phyloP scores from a whole-genome alignment of 805 yeast genomes.

The Candida arabinofermentans region DNA sequence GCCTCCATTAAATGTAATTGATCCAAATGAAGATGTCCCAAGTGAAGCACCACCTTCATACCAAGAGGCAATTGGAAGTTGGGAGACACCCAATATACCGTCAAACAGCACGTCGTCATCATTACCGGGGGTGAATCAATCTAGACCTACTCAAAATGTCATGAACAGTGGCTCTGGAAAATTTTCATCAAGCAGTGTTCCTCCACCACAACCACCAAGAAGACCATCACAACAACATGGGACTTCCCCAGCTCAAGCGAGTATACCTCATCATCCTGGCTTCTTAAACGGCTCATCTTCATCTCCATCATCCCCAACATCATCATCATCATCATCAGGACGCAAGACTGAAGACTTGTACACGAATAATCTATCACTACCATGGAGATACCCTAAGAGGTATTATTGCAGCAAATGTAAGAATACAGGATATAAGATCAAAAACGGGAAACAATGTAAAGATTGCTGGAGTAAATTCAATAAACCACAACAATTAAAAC shows the following conservation, averaged over 20 bases:
- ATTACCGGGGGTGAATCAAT: too few relatives aligned
- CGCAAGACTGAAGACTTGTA: slow-evolving; percentile 30
- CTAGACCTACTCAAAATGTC: too few relatives aligned
- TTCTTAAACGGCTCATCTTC: slow-evolving; percentile 6
- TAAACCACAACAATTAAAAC: slow-evolving; percentile 4
- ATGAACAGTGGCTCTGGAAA: too few relatives aligned
- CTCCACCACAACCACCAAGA: slow-evolving; percentile 2
- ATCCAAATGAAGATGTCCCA: slow-evolving; percentile 6
- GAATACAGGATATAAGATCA: slow-evolving; percentile 63
- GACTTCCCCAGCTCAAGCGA: neutral
- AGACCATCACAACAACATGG: slow-evolving; percentile 10
- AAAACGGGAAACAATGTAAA: slow-evolving; percentile 62
- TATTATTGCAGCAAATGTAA: slow-evolving; percentile 64
- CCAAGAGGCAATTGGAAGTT: slow-evolving; percentile 9
- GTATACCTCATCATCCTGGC: slow-evolving; percentile 11
- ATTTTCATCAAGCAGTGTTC: too few relatives aligned
- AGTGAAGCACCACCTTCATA: slow-evolving; percentile 13
- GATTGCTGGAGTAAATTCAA: slow-evolving; percentile 68
- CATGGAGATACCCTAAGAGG: slow-evolving; percentile 64
- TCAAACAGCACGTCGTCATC: too few relatives aligned
- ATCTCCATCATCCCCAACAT: too few relatives aligned
- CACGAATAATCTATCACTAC: slow-evolving; percentile 46
- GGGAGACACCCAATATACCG: too few relatives aligned
- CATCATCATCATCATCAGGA: too few relatives aligned
- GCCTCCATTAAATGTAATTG: neutral